Base-by-base conservation (phyloP, 495 filamentous ascomycete genomes). In the Penicillium desertorum region DNA sequence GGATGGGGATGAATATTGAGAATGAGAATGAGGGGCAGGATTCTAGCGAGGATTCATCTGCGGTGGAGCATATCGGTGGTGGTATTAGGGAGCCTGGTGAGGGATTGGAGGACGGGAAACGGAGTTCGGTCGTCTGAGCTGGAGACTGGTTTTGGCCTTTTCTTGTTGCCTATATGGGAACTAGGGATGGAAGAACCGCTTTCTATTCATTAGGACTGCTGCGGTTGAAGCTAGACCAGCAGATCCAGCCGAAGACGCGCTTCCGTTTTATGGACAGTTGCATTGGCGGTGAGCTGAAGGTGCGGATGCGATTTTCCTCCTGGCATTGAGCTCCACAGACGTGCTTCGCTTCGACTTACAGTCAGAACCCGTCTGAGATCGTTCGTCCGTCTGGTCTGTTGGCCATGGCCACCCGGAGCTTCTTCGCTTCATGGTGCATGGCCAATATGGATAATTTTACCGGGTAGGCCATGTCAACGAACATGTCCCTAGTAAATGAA, bases 1-100 rank as follows among this genome's bases (percentile, higher is more conserved):
- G 67, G 34, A n/a, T 64, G 42, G 48, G 37, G 34, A n/a, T 64
- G 32, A 43, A 27, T 6, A 32, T 39, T 43, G 44, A 48, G 7
- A 27, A 17, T 30, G 53, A 43, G 25, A 17, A 11, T 16, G 43
- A 51, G 17, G 47, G 16, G 55, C 30, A 45, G 29, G 30, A 45
- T 45, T 14, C 27, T 12, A 37, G 11, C 8, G 48, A 37, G 16
- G 32, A 41, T 37, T 17, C 2, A n/a, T 17, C 14, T n/a, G 51
- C 4, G 4, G 5, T 5, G 4, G 55, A 20, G 5, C 25, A 48
- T 32, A 3, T 9, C 14, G 32, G 7, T 10, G 12, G n/a, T 39
- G 29, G 45, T 7, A 51, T 25, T 22, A 34, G 27, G 16, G 51
- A 51, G 11, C 19, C 25, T 11, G 51, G 19, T 16, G 51, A 42